A percentile compares a stretch with the other conserved stretches of the same genome.
phyloP scores from a whole-genome alignment of 495 filamentous ascomycete genomes.

The Penicillium simplicissimum region DNA sequence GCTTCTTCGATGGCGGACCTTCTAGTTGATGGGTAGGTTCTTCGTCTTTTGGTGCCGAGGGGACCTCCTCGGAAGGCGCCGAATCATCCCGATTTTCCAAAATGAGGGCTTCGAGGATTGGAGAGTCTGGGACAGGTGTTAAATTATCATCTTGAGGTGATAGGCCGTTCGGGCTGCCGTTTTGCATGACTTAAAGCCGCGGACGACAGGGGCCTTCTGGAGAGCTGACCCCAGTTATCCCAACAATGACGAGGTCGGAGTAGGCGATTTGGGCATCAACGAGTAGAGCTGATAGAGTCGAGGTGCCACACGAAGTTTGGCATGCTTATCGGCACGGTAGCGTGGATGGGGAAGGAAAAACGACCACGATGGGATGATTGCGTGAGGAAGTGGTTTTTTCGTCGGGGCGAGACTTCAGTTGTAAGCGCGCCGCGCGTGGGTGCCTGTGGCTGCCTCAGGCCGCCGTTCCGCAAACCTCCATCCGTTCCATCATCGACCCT shows the following conservation, averaged over 20 bases:
- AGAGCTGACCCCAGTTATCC: slow-evolving; percentile 64
- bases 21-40: slow-evolving; percentile 42
- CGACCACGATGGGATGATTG: slow-evolving; percentile 34
- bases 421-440: slow-evolving; percentile 36
- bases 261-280: slow-evolving; percentile 63
- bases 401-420: slow-evolving; percentile 21
- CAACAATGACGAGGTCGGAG: slow-evolving; percentile 64
- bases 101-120: slow-evolving; percentile 26
- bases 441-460: slow-evolving; percentile 25
- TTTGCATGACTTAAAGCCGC: slow-evolving; percentile 59
- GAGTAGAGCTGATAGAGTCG: slow-evolving; percentile 52
- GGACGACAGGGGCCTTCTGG: slow-evolving; percentile 51
- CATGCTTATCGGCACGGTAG: slow-evolving; percentile 54
- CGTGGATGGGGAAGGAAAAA: slow-evolving; percentile 43
- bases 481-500: slow-evolving; percentile 36
- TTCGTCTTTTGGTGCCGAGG: slow-evolving; percentile 36
- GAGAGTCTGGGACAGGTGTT: slow-evolving; percentile 38
- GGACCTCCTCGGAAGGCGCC: slow-evolving; percentile 28
- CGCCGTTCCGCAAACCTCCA: slow-evolving; percentile 35
- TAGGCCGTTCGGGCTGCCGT: slow-evolving; percentile 52
- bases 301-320: slow-evolving; percentile 60
- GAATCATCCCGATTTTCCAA: slow-evolving; percentile 31
- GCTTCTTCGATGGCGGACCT: slow-evolving; percentile 68
- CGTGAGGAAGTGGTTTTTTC: slow-evolving; percentile 51
- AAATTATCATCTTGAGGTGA: slow-evolving; percentile 48